A percentile compares a stretch with the other conserved stretches of the same genome.
Conservation (phyloP, 2,329 filamentous ascomycete species). For the Aphanocladium album region DNA sequence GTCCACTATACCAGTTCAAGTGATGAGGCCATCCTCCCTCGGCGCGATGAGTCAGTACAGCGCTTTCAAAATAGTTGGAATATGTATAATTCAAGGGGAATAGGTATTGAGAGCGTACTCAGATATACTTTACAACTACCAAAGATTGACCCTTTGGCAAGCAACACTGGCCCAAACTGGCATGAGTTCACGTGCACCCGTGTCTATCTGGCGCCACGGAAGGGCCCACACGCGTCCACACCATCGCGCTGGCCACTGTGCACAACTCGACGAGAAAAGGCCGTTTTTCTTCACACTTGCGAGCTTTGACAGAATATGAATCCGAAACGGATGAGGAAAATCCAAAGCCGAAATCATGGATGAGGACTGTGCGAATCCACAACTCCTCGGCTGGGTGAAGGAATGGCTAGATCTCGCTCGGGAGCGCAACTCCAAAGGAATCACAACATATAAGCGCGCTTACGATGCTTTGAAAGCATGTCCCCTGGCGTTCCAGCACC, state of each 20-base stretch:
- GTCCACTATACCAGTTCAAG: no score
- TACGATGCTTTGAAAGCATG: slow-evolving; percentile 73
- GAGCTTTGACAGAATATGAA: not conserved
- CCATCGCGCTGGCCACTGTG: slow-evolving; percentile 1
- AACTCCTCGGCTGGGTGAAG: slow-evolving; percentile 68
- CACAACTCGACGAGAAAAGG: not conserved
- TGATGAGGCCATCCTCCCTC: no score
- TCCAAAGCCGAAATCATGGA: not conserved
- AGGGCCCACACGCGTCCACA: slow-evolving; percentile 1
- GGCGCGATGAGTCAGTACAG: no score
- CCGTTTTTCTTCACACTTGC: not conserved
- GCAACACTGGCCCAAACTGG: not conserved
- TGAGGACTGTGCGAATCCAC: slow-evolving; percentile 53
- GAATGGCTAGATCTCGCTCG: slow-evolving; percentile 69
- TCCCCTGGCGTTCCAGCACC: slow-evolving; percentile 65
- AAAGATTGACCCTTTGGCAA: no score
- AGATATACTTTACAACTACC: no score
- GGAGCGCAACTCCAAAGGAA: slow-evolving; percentile 64
- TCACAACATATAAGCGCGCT: slow-evolving; percentile 68
- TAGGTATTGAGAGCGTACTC: not conserved
- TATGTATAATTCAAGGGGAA: no score
- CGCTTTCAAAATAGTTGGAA: not conserved
- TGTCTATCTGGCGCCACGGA: not conserved
- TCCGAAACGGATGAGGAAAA: no score
- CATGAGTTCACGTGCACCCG: not conserved